Base-by-base conservation (phyloP, 257 asterid species). In the Solanum commersonii region DNA sequence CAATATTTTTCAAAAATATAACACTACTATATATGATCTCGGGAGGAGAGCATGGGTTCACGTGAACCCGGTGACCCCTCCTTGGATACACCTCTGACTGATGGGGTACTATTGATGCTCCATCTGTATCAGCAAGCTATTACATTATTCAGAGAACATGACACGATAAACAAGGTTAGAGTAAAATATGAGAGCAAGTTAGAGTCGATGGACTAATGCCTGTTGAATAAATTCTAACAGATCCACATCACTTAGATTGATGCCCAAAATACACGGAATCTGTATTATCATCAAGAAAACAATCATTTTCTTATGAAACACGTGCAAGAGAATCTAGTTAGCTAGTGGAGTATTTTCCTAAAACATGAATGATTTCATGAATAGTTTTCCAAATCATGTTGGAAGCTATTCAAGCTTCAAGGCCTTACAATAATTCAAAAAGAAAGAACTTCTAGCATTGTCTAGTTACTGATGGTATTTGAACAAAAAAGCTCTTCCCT, bases 91-190 rank as follows among this genome's bases (percentile, higher is more conserved):
- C n/a, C n/a, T n/a, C 98, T 8, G 98, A 95, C 98, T 8, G 98
- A 91, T 63, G 98, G 81, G 99, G 99, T 87, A 94, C 88, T 78
- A 94, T 92, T 74, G 98, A 95, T 59, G 98, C 94, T 86, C 99
- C 98, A 89, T 96, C 99, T 44, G 98, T 96, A 88, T 95, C 98
- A 22, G 93, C 94, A 89, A 95, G 98, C 99, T 94, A 86, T 90
- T 37, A 81, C 49, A 65, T 42, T 42, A 42, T 42, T 42, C 15
- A 42, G 49, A 42, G 5, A 11, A 42, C 49, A 42, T 42, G 49
- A 42, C 15, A 42, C 15, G n/a, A n/a, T n/a, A n/a, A n/a, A n/a
- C n/a, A n/a, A n/a, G n/a, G n/a, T n/a, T n/a, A n/a, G n/a, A 86
- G 81, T 71, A 52, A 52, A 10, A 73, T 38, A 77, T 38, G 84